phyloP scores from a whole-genome alignment of 257 asterid species.

The Knoxia roxburghii region DNA sequence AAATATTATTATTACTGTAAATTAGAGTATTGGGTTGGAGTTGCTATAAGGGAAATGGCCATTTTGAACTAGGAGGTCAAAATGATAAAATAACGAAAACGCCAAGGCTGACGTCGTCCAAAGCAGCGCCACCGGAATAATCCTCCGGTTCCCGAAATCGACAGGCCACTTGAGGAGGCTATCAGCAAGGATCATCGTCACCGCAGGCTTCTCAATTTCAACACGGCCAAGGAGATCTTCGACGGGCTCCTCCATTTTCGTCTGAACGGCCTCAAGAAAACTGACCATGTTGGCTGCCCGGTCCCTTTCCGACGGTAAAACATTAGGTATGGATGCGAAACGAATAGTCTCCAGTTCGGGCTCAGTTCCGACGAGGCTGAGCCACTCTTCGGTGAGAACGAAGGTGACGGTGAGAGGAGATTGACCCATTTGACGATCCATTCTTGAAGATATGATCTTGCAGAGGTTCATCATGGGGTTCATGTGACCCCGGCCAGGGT shows the following conservation, averaged over 20 bases:
- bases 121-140: conserved; percentile 60
- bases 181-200: conserved; percentile 40
- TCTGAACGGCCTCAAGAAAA: conserved; percentile 37
- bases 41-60: conserved; percentile 43
- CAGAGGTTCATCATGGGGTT: conserved; percentile 26
- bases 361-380: conserved; percentile 50
- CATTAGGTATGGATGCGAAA: conserved; percentile 66
- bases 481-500: conserved; percentile 25
- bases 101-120: conserved; percentile 66
- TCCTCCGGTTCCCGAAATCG: conserved; percentile 45
- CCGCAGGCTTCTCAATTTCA: background rate
- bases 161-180: conserved; percentile 50
- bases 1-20: no score
- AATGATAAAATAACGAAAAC: conserved; percentile 46
- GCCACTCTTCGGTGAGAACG: conserved; percentile 71
- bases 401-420: conserved; percentile 35
- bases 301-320: conserved; percentile 48
- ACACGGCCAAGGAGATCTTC: no score
- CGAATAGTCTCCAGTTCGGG: conserved; percentile 36
- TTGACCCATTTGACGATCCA: background rate
- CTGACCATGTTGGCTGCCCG: conserved; percentile 49
- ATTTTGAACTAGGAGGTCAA: conserved; percentile 37
- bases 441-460: conserved; percentile 1
- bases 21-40: no score
- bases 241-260: no score